These are phyloP conservation scores for Zasmidium cellare DNA, from an alignment of 2,329 filamentous ascomycete genomes.

Conservation along the genomic window DNA sequence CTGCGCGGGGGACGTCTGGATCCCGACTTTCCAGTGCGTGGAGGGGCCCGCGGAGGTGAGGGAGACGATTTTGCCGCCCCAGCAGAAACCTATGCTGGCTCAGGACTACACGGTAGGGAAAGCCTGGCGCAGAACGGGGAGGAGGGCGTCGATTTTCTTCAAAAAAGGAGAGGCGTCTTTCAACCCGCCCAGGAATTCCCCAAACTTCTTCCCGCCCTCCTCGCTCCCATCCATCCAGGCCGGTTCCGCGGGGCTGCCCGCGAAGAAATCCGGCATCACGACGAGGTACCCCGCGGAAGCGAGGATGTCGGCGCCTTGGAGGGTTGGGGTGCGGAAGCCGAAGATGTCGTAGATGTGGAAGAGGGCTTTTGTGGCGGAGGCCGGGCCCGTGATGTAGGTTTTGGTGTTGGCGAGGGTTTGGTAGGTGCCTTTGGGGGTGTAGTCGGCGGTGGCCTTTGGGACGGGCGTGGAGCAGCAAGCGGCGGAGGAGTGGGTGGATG, in stretches of 20 bases:
- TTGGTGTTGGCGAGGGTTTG: conserved; percentile 6
- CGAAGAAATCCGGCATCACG: conserved; percentile 15
- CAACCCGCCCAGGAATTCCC: conserved; percentile 7
- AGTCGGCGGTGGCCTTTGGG: conserved; percentile 1
- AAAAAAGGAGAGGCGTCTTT: conserved; percentile 6
- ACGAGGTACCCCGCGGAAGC: conserved; percentile 1
- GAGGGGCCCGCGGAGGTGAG: conserved; percentile 5
- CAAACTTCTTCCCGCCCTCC: conserved; percentile 6
- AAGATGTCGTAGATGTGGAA: conserved; percentile 13
- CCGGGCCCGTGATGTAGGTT: conserved; percentile 9
- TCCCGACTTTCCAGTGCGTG: conserved; percentile 5
- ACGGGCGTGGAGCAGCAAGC: conserved; percentile 13
- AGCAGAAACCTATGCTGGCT: conserved; percentile 16
- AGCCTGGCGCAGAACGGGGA: background rate
- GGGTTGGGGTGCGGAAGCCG: conserved; percentile 4
- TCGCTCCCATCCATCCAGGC: conserved; percentile 9
- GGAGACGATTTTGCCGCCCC: conserved; percentile 16
- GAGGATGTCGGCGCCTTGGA: conserved; percentile 10
- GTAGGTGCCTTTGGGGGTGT: conserved; percentile 13
- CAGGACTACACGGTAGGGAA: conserved; percentile 9
- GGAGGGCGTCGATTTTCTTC: background rate
- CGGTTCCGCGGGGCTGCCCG: conserved; percentile 6
- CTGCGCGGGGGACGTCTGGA: conserved; percentile 11
- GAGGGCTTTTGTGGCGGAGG: conserved; percentile 8
- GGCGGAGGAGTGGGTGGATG: conserved; percentile 6